A percentile compares a stretch with the other conserved stretches of the same genome.
phyloP scores from a whole-genome alignment of 2,329 filamentous ascomycete species.

The Clarireedia hainanense region DNA sequence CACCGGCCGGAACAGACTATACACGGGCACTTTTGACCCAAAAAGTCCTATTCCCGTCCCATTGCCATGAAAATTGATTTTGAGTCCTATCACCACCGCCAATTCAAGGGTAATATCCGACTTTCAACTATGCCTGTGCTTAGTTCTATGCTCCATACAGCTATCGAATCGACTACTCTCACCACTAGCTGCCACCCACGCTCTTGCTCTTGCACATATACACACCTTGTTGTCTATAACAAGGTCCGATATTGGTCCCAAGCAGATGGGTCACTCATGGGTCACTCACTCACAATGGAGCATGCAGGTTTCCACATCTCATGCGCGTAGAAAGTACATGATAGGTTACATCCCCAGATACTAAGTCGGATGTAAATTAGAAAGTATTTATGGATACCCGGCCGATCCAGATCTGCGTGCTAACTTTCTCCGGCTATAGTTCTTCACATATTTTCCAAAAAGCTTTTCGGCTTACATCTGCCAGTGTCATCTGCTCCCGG shows the following conservation, averaged over 20 bases:
- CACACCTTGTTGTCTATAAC: no score
- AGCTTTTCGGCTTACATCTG: constrained; percentile 2
- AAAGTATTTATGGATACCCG: not conserved
- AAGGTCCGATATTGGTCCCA: constrained; percentile 5
- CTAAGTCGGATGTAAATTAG: constrained; percentile 2
- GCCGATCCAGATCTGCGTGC: no score
- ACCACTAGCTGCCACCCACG: no score
- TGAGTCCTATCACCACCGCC: not conserved
- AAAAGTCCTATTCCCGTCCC: not conserved
- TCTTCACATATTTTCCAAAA: not conserved
- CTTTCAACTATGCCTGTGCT: not conserved
- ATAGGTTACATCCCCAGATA: constrained; percentile 3
- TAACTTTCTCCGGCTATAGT: no score
- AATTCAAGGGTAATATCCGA: not conserved
- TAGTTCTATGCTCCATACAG: not conserved
- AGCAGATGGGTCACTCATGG: constrained; percentile 7
- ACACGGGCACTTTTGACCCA: no score
- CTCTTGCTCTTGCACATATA: no score
- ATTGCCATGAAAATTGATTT: not conserved
- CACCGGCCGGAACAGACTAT: no score
- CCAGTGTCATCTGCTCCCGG: constrained; percentile 5
- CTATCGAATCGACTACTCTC: not conserved
- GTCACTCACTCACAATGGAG: not conserved
- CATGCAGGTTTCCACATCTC: constrained; percentile 7
- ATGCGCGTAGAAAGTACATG: constrained; percentile 4